phyloP scores from a whole-genome alignment of 2,329 filamentous ascomycete species.

The Scedosporium boydii region DNA sequence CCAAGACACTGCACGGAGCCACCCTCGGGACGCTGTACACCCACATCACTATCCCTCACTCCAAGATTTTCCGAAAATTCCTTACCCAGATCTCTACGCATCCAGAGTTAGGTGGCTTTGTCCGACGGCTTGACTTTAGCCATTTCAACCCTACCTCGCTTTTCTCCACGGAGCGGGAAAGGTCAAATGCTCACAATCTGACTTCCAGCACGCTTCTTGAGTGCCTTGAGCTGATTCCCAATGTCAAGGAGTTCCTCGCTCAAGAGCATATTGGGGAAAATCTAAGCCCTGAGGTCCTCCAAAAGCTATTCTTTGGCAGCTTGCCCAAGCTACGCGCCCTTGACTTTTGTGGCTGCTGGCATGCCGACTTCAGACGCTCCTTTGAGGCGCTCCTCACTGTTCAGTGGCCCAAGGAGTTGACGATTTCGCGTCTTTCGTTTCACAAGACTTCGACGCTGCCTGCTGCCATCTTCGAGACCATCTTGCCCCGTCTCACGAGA shows the following conservation, averaged over 20 bases:
- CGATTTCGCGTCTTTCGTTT: slow-evolving; percentile 59
- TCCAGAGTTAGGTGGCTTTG: slow-evolving; percentile 61
- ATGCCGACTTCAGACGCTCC: slow-evolving; percentile 53
- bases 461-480: slow-evolving; percentile 53
- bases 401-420: slow-evolving; percentile 44
- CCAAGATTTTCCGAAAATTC: slow-evolving; percentile 74
- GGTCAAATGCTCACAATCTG: slow-evolving; percentile 64
- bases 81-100: slow-evolving; percentile 59
- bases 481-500: slow-evolving; percentile 60
- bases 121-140: slow-evolving; percentile 73
- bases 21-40: slow-evolving; percentile 69
- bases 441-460: slow-evolving; percentile 71
- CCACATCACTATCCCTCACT: slow-evolving; percentile 75
- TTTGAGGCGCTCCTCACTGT: slow-evolving; percentile 48
- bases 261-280: slow-evolving; percentile 78
- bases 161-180: slow-evolving; percentile 66
- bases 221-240: slow-evolving; percentile 62
- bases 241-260: slow-evolving; percentile 66
- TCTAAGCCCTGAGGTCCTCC: slow-evolving; percentile 55
- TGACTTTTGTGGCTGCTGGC: slow-evolving; percentile 71
- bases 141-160: slow-evolving; percentile 75
- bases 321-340: slow-evolving; percentile 56
- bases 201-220: slow-evolving; percentile 63
- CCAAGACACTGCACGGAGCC: slow-evolving; percentile 61
- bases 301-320: slow-evolving; percentile 56